Base-by-base conservation (phyloP, 192 early-diverging fungal genomes). In the Chytriomyces hyalinus region DNA sequence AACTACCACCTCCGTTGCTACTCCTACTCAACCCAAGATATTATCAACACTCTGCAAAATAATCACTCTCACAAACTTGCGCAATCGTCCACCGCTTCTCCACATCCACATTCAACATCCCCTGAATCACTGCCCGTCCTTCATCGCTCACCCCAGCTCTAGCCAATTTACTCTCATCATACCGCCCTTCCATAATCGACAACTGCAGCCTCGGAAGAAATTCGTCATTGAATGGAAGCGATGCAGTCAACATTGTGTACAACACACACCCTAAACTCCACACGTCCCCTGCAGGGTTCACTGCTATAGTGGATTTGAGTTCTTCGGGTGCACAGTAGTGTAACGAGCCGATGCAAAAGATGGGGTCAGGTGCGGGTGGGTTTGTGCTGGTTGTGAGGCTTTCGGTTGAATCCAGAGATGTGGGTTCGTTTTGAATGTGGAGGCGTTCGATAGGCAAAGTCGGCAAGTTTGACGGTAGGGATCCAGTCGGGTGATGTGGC, bases 191-290 rank as follows among this genome's bases (percentile, higher is more conserved):
- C 53, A 91, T 75, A 73, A 94, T 93, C 68, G 84, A 82, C 73
- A 87, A 78, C 75, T 91, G 91, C 73, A 94, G 77, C 22, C 93
- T 77, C 6, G 93, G 92, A 50, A 89, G 81, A 79, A 87, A 94
- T 36, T 88, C 89, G 80, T 96, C 94, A 50, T 84, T 80, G 80
- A 94, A 95, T 6, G 94, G 94, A 28, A 94, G 78, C 6, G 81
- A 79, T n/a, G 90, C 92, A 0, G 90, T 84, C 28, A 95, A 60
- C 77, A 95, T 77, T 7, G 92, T 89, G 78, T 89, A 95, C 13
- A 95, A 78, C 3, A 94, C 87, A 11, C 91, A 90, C 26, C 92
- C 93, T 10, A 94, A 76, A 10, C 92, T 86, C 94, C 94, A 96
- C n/a, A 96, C 80, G 77, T 96, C 94, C 45, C 87, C 77, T 5